Conservation (phyloP, 495 filamentous ascomycete species). For the Entonaema liquescens region DNA sequence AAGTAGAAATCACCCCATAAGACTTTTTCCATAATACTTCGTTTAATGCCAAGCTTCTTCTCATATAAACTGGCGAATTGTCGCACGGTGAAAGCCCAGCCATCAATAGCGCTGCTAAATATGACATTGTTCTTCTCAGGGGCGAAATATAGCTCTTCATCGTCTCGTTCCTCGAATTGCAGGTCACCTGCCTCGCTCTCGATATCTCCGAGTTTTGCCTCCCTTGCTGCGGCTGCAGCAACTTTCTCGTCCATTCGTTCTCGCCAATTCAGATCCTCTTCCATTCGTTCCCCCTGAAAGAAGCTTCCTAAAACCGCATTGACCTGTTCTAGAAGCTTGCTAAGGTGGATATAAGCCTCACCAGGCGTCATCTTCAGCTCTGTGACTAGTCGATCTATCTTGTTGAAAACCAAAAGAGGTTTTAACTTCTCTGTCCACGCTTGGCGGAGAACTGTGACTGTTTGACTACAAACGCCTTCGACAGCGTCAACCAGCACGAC, state of each 20-base stretch:
- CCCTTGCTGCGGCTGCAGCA: slow-evolving; percentile 64
- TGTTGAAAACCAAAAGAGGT: slow-evolving; percentile 95
- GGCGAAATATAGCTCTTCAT: slow-evolving; percentile 97
- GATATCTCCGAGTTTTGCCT: slow-evolving; percentile 55
- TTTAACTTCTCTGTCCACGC: slow-evolving; percentile 96
- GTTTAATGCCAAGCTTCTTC: slow-evolving; percentile 95
- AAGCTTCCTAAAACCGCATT: slow-evolving; percentile 98
- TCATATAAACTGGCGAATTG: slow-evolving; percentile 96
- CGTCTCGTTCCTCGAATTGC: slow-evolving; percentile 89
- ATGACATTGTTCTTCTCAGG: slow-evolving; percentile 99
- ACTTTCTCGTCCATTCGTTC: slow-evolving; percentile 89
- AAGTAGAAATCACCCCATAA: slow-evolving; percentile 98
- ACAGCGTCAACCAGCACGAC: slow-evolving; percentile 97
- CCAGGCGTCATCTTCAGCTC: slow-evolving; percentile 90
- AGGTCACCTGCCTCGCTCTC: slow-evolving; percentile 64
- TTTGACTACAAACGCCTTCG: slow-evolving; percentile 98
- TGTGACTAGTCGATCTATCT: slow-evolving; percentile 92
- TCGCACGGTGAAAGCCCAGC: slow-evolving; percentile 95
- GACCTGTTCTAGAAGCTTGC: slow-evolving; percentile 89
- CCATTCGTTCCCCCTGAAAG: slow-evolving; percentile 98
- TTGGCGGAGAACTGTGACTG: slow-evolving; percentile 93
- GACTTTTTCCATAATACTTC: slow-evolving; percentile 88
- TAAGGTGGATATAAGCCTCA: slow-evolving; percentile 92
- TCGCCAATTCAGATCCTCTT: slow-evolving; percentile 96
- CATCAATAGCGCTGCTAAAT: slow-evolving; percentile 95